Evolutionary conservation across 148 eudicot genomes (phyloP), one percentile per base, ranked within the genome.

Genomic region (Diospyros lotus): DNA sequence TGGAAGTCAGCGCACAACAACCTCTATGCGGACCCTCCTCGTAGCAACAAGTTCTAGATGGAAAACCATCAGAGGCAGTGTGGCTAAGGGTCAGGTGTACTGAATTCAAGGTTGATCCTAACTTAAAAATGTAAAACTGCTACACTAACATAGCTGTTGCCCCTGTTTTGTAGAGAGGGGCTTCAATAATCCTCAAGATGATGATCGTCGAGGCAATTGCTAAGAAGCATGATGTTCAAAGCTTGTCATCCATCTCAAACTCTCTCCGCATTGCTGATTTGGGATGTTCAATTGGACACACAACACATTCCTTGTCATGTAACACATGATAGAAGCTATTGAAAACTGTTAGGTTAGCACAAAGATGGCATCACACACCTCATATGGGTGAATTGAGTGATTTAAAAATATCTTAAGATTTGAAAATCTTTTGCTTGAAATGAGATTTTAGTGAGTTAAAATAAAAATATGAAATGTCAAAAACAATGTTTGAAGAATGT

Each of bases 251-350:
- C 39, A 68, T 12, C 42, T 53, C 70, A 64, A 65, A 74, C 13
- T 42, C 53, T 1, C 52, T 74, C 10, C n/a, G 62, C 6, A 18
- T 74, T 9, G 77, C 77, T 51, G 76, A 73, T 50, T 62, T 73
- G 44, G 76, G 76, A 2, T 73, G 76, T 62, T 73, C 76, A 17
- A 40, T 43, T 4, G 77, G 77, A 14, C 77, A 28, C 77, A n/a
- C 17, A 64, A 74, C 60, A 74, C 77, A 9, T 74, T 74, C 64
- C 1, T 64, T 17, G 70, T 71, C 18, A 74, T 65, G 77, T 51
- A 74, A 65, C 64, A 51, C 8, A 12, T 74, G 10, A 51, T 53
- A 2, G 42, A 74, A 66, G 77, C 71, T 0, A 65, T 74, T 6
- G 52, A 53, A 42, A 66, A 13, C 15, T 28, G 28, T 28, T 28